Conservation (phyloP, 1,284 basidiomycete species). For the Pseudozyma flocculosa region DNA sequence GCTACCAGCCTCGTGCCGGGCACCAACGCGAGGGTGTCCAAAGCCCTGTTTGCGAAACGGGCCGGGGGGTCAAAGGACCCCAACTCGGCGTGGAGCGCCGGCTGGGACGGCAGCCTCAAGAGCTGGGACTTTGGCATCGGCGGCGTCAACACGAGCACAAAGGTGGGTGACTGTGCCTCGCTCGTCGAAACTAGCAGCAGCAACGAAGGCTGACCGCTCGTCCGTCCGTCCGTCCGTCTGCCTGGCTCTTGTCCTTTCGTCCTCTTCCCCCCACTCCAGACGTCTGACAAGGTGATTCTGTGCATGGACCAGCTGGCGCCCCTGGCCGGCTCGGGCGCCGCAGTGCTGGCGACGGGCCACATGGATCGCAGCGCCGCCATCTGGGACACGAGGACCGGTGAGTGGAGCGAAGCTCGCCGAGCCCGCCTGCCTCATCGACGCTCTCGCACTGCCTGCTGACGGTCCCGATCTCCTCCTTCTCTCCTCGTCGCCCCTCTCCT, state of each 20-base stretch:
- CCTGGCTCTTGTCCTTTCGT: too few relatives aligned
- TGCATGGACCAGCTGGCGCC: slow-evolving; percentile 33
- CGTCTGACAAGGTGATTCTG: slow-evolving; percentile 41
- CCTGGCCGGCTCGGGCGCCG: slow-evolving; percentile 1
- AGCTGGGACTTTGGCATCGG: slow-evolving; percentile 45
- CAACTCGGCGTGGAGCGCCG: slow-evolving; percentile 36
- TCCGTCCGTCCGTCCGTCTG: too few relatives aligned
- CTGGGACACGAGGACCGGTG: slow-evolving; percentile 45
- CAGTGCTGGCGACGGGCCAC: slow-evolving; percentile 34
- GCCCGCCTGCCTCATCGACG: too few relatives aligned
- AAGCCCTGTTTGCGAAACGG: slow-evolving; percentile 23
- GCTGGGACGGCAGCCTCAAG: slow-evolving; percentile 49
- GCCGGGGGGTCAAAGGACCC: slow-evolving; percentile 9
- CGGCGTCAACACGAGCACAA: slow-evolving; percentile 12
- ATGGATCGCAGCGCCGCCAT: slow-evolving; percentile 48
- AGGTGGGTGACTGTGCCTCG: slow-evolving; percentile 5
- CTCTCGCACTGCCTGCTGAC: too few relatives aligned
- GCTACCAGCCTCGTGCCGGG: slow-evolving; percentile 19
- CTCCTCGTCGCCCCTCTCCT: too few relatives aligned
- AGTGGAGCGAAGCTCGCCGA: too few relatives aligned
- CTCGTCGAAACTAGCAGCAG: too few relatives aligned
- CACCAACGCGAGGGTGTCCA: slow-evolving; percentile 33
- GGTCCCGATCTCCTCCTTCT: too few relatives aligned
- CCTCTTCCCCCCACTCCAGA: too few relatives aligned
- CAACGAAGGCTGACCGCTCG: too few relatives aligned